Conservation (phyloP, 2,329 filamentous ascomycete genomes). For the Cadophora sp. region DNA sequence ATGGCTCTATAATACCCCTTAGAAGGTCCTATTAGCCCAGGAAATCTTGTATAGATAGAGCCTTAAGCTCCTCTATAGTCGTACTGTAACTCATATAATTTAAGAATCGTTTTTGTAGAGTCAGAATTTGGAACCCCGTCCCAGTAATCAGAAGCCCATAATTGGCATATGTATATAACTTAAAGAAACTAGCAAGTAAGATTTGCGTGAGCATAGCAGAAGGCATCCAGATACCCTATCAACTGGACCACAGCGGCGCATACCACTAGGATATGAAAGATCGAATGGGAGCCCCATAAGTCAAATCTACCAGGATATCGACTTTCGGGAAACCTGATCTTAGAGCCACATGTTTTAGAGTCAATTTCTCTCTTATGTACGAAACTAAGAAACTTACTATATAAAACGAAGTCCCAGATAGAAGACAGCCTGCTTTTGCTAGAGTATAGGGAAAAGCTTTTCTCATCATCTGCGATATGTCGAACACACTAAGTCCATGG, state of each 20-base stretch:
- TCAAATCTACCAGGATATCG: slow-evolving; percentile 35
- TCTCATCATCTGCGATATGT: slow-evolving; percentile 22
- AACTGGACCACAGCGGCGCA: slow-evolving; percentile 28
- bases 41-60: too few relatives aligned
- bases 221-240: background rate
- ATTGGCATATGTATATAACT: too few relatives aligned
- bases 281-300: slow-evolving; percentile 35
- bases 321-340: slow-evolving; percentile 31
- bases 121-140: too few relatives aligned
- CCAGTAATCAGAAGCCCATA: too few relatives aligned
- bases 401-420: slow-evolving; percentile 35
- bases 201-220: background rate
- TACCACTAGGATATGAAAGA: slow-evolving; percentile 37
- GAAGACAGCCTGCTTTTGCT: background rate
- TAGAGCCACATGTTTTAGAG: slow-evolving; percentile 28
- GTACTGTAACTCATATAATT: too few relatives aligned
- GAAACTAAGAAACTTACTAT: slow-evolving; percentile 10
- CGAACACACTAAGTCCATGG: slow-evolving; percentile 32
- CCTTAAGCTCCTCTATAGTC: too few relatives aligned
- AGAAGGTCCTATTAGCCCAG: too few relatives aligned
- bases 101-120: too few relatives aligned
- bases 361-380: slow-evolving; percentile 22
- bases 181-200: background rate
- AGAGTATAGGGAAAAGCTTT: background rate
- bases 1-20: too few relatives aligned